Conservation (phyloP, 2,329 filamentous ascomycete genomes). For the Claviceps humidiphila region DNA sequence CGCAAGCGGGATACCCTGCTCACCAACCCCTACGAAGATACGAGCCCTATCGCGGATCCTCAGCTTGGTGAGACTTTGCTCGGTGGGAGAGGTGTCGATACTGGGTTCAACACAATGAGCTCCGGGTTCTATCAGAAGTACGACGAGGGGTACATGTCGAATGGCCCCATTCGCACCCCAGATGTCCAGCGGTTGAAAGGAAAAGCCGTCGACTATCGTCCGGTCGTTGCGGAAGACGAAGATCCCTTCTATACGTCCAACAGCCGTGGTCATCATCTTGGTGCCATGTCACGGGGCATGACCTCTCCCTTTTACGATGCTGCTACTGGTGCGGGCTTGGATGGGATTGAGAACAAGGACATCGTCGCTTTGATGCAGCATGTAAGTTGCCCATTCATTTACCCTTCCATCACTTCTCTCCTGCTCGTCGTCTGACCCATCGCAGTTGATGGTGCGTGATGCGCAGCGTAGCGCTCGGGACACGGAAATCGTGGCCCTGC, state of each 20-base stretch:
- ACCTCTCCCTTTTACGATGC: constrained; percentile 81
- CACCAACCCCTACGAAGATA: constrained; percentile 54
- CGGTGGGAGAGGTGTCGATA: constrained; percentile 23
- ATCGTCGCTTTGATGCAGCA: constrained; percentile 98
- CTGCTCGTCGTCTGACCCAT: not conserved
- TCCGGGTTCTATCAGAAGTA: constrained; percentile 45
- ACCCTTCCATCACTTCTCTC: not conserved
- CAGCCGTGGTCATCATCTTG: constrained; percentile 54
- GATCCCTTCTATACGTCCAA: constrained; percentile 55
- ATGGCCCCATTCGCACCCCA: constrained; percentile 43
- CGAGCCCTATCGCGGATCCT: constrained; percentile 47
- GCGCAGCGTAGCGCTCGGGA: constrained; percentile 92
- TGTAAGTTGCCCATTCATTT: constrained; percentile 30
- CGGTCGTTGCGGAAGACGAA: constrained; percentile 30
- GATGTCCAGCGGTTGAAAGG: constrained; percentile 36
- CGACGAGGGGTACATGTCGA: constrained; percentile 89
- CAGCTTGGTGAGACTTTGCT: constrained; percentile 38
- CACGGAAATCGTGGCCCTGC: constrained; percentile 87
- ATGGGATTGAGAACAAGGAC: constrained; percentile 89
- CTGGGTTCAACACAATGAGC: constrained; percentile 40
- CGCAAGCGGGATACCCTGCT: constrained; percentile 52
- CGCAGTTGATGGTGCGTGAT: constrained; percentile 79
- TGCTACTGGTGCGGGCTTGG: constrained; percentile 73
- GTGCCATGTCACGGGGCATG: constrained; percentile 87
- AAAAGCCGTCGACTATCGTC: constrained; percentile 40